Conservation (phyloP, 345 rosid genomes). For the Mercurialis annua region DNA sequence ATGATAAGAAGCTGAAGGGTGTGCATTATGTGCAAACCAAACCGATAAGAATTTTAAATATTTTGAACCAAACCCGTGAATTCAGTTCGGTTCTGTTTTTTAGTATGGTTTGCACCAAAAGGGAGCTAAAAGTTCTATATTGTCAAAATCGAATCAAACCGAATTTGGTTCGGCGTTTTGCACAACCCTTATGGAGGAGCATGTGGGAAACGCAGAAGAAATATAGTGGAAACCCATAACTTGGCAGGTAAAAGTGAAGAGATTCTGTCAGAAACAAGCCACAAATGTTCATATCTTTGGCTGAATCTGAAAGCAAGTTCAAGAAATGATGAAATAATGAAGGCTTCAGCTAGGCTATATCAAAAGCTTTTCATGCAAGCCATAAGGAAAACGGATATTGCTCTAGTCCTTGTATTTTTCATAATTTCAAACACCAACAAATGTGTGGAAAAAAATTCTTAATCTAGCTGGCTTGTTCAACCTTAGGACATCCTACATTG, state of each 20-base stretch:
- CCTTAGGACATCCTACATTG: neutral
- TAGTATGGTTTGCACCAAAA: too few species aligned
- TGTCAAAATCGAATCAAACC: too few species aligned
- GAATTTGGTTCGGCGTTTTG: too few species aligned
- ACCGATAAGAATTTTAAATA: too few species aligned
- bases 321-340: conserved; percentile 1
- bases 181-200: too few species aligned
- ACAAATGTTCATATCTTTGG: conserved; percentile 3
- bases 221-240: neutral
- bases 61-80: too few species aligned
- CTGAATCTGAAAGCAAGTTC: conserved; percentile 11
- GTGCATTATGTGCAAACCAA: too few species aligned
- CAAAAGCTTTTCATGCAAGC: neutral
- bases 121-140: too few species aligned
- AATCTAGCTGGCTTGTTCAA: neutral
- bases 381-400: neutral
- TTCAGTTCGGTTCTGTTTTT: too few species aligned
- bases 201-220: neutral
- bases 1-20: neutral
- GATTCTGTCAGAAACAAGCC: conserved; percentile 1
- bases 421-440: neutral
- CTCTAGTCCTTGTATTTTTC: neutral
- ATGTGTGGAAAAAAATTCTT: neutral
- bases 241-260: conserved; percentile 4
- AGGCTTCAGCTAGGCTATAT: neutral